These are phyloP conservation scores for Zygosaccharomyces bailii DNA, from an alignment of 805 yeast genomes.

Conservation along the genomic window DNA sequence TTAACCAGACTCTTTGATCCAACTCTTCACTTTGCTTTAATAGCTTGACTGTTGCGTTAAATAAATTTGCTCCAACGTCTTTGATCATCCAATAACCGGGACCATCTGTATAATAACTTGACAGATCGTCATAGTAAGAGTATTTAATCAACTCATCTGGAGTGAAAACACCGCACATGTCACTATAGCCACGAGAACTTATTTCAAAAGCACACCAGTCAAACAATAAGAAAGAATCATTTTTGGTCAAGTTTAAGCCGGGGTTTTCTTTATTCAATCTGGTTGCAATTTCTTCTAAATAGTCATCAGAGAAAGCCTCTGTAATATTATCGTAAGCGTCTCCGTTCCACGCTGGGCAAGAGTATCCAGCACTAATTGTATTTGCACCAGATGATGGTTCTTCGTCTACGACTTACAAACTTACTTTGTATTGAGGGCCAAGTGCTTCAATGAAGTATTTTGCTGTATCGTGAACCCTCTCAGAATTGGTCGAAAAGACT, in stretches of 20 bases:
- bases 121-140: constrained; percentile 58
- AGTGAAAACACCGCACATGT: constrained; percentile 65
- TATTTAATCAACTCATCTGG: constrained; percentile 61
- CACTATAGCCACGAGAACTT: constrained; percentile 63
- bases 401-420: constrained; percentile 42
- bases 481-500: constrained; percentile 48
- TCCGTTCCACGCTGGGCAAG: constrained; percentile 41
- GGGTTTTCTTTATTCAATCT: constrained; percentile 56
- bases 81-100: constrained; percentile 58
- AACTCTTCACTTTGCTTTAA: constrained; percentile 49
- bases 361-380: constrained; percentile 46
- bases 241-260: constrained; percentile 48
- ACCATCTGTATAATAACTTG: constrained; percentile 58
- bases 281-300: constrained; percentile 50
- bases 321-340: constrained; percentile 18
- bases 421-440: constrained; percentile 25
- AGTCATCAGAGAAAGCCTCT: constrained; percentile 30
- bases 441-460: constrained; percentile 47
- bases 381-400: constrained; percentile 46
- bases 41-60: constrained; percentile 48
- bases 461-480: constrained; percentile 47
- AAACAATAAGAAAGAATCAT: constrained; percentile 53
- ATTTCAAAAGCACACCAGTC: constrained; percentile 72
- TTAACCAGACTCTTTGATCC: constrained; percentile 56
- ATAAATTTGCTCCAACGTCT: constrained; percentile 59